Conservation (phyloP, 306 rosid genomes). For the Malus asiatica region DNA sequence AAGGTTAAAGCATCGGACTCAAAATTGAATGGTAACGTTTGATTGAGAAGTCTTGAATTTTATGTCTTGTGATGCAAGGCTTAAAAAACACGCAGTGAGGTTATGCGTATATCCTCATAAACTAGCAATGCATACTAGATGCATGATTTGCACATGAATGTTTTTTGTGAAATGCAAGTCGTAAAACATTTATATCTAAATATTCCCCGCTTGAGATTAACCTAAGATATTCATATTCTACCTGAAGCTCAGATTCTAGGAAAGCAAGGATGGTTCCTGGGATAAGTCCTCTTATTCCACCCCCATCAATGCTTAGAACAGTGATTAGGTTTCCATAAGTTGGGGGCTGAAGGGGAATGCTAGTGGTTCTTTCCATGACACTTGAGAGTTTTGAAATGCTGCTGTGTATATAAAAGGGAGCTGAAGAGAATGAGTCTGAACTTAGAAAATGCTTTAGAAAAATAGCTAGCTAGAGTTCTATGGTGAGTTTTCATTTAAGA, state of each 20-base stretch:
- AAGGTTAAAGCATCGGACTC: background rate
- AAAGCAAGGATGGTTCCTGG: slow-evolving; percentile 53
- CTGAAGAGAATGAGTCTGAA: background rate
- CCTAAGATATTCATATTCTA: background rate
- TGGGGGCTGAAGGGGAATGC: slow-evolving; percentile 41
- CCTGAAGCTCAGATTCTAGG: slow-evolving; percentile 57
- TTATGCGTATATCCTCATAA: background rate
- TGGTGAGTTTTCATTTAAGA: background rate
- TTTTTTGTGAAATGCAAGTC: background rate
- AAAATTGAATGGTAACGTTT: background rate
- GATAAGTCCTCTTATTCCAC: slow-evolving; percentile 73
- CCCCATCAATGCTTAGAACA: slow-evolving; percentile 77
- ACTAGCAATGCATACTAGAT: background rate
- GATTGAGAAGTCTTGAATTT: background rate
- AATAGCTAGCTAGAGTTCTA: background rate
- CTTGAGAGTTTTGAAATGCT: background rate
- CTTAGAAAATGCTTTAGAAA: background rate
- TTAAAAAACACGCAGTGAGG: background rate
- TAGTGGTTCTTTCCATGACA: slow-evolving; percentile 12
- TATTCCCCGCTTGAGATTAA: background rate
- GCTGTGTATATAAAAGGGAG: background rate
- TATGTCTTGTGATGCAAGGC: background rate
- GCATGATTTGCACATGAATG: background rate
- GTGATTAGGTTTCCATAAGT: slow-evolving; percentile 56
- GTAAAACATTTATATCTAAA: background rate